Conservation (phyloP, 129 eudicot genomes). For the Helianthus annuus region HanXRQr2.0-SUNRISE NC_035442.2:54128949-54129448, state of each 20-base stretch:
- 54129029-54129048: too few relatives aligned
- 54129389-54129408: too few relatives aligned
- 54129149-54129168: constrained; percentile 84
- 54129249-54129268: constrained; percentile 5
- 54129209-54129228: constrained; percentile 53
- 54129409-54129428: too few relatives aligned
- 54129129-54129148: constrained; percentile 75
- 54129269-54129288: background rate
- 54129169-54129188: constrained; percentile 67
- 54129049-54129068: too few relatives aligned
- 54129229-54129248: constrained; percentile 12
- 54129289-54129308: background rate
- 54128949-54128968: too few relatives aligned
- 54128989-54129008: too few relatives aligned
- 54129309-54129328: constrained; percentile 47
- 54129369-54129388: constrained; percentile 30
- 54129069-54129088: constrained; percentile 94
- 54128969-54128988: too few relatives aligned
- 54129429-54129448: too few relatives aligned
- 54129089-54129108: constrained; percentile 78
- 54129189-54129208: constrained; percentile 64
- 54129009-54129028: too few relatives aligned
- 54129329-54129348: constrained; percentile 32
- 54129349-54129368: constrained; percentile 29
- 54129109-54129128: constrained; percentile 75